Base-by-base conservation (phyloP, 495 filamentous ascomycete species). In the Hypoxylon rickii region DNA sequence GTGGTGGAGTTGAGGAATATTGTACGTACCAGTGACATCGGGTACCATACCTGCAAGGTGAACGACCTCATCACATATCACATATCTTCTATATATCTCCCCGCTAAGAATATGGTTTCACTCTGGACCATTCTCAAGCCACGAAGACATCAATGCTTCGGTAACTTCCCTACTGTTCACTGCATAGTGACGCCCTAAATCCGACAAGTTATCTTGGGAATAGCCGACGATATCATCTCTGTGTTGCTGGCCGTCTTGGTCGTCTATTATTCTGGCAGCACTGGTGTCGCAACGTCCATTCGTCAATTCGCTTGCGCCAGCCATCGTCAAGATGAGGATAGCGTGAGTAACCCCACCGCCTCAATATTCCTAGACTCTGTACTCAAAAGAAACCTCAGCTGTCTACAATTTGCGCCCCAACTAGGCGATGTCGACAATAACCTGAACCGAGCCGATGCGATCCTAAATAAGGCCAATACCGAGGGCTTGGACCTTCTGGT, bases 391-490 rank as follows among this genome's bases (percentile, higher is more conserved):
- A 10, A 4, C 10, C 24, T 29, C 10, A 29, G 24, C 24, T 29
- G 24, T 29, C 77, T 96, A n/a, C 90, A 96, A 69, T 89, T 92
- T 65, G 77, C 81, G 37, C 85, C 90, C 4, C 70, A 82, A 56
- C 73, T 96, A 21, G 90, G 89, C 39, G 84, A 90, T 63, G 76
- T 93, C 8, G 74, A 88, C 44, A 81, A 87, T 38, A 96, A 95
- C 64, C 81, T 96, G 22, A 78, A 78, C 49, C 79, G 80, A 29
- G 91, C 90, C 44, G 84, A 94, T 70, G 79, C 82, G 7, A 71
- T 96, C 45, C 74, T 97, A 8, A 76, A 79, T 17, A 75, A 70
- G 38, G 78, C 80, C 8, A 70, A 79, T 44, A 73, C 81, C 1
- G 59, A 72, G 39, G 70, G 81, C 29, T 56, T 89, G 21, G 86